Evolutionary conservation across 306 rosid species (phyloP).

Genomic region (Citrullus mucosospermus): DNA sequence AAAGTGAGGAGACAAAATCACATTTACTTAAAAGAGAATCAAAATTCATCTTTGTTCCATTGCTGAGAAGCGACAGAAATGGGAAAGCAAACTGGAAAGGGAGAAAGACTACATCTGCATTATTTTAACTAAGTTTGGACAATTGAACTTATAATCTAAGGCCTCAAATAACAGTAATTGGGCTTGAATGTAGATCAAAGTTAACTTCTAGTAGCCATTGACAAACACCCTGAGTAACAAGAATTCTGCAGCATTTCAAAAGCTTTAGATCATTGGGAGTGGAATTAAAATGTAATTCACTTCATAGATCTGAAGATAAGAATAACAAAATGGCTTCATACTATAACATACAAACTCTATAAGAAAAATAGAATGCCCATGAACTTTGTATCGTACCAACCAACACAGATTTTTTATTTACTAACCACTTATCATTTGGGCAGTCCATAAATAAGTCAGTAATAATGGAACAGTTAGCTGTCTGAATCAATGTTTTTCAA

Average conservation of each 20-base stretch:
- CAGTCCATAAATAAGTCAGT: not conserved
- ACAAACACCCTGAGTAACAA: not conserved
- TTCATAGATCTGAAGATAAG: not conserved
- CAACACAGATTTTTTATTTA: not conserved
- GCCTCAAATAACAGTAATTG: not conserved
- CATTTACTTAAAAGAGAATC: not conserved
- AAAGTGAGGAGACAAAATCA: not conserved
- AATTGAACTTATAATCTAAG: not conserved
- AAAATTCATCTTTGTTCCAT: no score
- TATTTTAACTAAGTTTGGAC: not conserved
- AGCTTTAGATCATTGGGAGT: not conserved
- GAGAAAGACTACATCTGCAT: no score
- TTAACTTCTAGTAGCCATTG: not conserved
- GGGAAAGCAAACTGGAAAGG: no score
- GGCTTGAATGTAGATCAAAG: not conserved
- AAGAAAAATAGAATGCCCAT: not conserved
- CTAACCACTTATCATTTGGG: not conserved
- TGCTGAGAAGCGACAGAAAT: no score
- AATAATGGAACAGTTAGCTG: not conserved
- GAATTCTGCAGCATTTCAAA: not conserved
- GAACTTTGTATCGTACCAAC: not conserved
- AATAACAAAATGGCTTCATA: not conserved
- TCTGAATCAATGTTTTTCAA: not conserved
- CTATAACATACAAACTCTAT: not conserved
- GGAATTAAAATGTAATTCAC: not conserved